Percentiles rank a stretch among this genome's conserved stretches.
These are phyloP conservation scores for Paracoccidioides brasiliensis DNA, from an alignment of 2,329 filamentous ascomycete genomes.

Conservation along the genomic window DNA sequence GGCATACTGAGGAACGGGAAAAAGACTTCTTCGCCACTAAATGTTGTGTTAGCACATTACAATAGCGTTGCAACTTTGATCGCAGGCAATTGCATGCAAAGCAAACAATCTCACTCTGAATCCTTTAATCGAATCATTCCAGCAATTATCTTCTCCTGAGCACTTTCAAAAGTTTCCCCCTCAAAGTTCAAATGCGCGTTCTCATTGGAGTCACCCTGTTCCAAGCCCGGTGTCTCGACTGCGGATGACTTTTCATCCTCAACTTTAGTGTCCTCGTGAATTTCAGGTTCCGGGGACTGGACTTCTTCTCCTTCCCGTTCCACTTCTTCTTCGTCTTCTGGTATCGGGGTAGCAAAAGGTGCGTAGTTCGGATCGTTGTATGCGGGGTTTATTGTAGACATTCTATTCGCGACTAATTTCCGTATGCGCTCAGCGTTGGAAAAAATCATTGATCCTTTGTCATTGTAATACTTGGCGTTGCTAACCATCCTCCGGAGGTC, in stretches of 20 bases:
- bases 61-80: constrained; percentile 4
- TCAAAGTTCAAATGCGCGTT: constrained; percentile 45
- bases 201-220: constrained; percentile 7
- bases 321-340: constrained; percentile 36
- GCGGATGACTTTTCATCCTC: constrained; percentile 8
- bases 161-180: constrained; percentile 66
- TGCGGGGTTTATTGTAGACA: constrained; percentile 75
- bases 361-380: constrained; percentile 58
- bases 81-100: constrained; percentile 6
- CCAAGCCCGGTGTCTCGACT: constrained; percentile 11
- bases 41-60: constrained; percentile 12
- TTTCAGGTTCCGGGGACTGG: constrained; percentile 7
- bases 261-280: background rate
- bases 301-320: constrained; percentile 31
- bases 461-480: constrained; percentile 76
- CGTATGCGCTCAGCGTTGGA: constrained; percentile 77
- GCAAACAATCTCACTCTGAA: constrained; percentile 40
- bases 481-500: constrained; percentile 79
- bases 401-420: constrained; percentile 76
- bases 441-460: constrained; percentile 57
- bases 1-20: constrained; percentile 69
- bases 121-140: constrained; percentile 58
- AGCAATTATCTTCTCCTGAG: constrained; percentile 71
- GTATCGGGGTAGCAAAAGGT: constrained; percentile 60
- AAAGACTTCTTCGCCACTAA: constrained; percentile 52